Percentiles rank a stretch among this genome's conserved stretches.
These are phyloP conservation scores for Wickerhamiella pararugosa DNA, from an alignment of 1,139 yeast genomes.

Conservation along the genomic window DNA sequence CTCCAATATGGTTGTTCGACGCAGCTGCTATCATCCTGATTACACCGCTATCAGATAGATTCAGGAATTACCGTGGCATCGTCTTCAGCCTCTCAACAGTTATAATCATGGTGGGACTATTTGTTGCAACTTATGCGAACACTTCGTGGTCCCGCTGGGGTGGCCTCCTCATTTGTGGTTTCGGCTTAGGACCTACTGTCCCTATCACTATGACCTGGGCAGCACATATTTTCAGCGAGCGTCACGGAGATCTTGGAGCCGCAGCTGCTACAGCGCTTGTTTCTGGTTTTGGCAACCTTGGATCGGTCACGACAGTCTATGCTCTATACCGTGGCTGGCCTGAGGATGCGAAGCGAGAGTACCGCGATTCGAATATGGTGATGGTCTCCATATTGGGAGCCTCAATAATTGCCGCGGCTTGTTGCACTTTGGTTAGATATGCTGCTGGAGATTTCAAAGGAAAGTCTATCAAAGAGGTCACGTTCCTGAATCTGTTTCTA, in stretches of 20 bases:
- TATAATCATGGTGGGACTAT: slow-evolving; percentile 58
- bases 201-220: slow-evolving; percentile 84
- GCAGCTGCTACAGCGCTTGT: slow-evolving; percentile 76
- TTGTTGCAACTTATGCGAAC: slow-evolving; percentile 58
- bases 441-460: slow-evolving; percentile 15
- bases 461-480: slow-evolving; percentile 10
- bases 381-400: slow-evolving; percentile 33
- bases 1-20: slow-evolving; percentile 85
- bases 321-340: slow-evolving; percentile 86
- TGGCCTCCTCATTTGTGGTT: slow-evolving; percentile 68
- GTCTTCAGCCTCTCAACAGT: slow-evolving; percentile 47
- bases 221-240: slow-evolving; percentile 55
- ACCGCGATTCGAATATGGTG: slow-evolving; percentile 66
- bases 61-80: slow-evolving; percentile 39
- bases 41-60: slow-evolving; percentile 70
- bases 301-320: slow-evolving; percentile 72
- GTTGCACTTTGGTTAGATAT: slow-evolving; percentile 11
- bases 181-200: slow-evolving; percentile 81
- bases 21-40: slow-evolving; percentile 58
- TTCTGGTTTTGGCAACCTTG: slow-evolving; percentile 74
- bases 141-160: slow-evolving; percentile 54
- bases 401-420: slow-evolving; percentile 11
- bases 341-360: slow-evolving; percentile 46
- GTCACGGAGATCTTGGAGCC: slow-evolving; percentile 71
- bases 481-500: slow-evolving; percentile 8